Evolutionary conservation across 2,329 filamentous ascomycete genomes (phyloP).

Genomic region (Colletotrichum nymphaeae): DNA sequence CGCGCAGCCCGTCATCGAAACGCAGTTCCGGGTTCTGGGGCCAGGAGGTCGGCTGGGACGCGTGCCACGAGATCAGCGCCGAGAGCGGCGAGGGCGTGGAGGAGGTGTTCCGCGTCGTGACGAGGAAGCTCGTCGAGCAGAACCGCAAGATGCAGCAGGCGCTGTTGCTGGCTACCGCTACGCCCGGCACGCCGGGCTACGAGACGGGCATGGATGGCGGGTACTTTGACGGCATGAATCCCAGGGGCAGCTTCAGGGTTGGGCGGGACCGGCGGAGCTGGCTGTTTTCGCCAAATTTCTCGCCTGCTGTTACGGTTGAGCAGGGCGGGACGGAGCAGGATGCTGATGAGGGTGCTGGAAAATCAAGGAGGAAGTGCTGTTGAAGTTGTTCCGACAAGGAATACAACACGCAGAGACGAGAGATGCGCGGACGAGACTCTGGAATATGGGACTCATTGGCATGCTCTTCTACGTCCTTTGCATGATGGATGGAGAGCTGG

Average conservation of each 20-base stretch:
- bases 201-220: conserved; percentile 56
- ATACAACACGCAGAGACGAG: too few species aligned
- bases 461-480: not conserved
- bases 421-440: not conserved
- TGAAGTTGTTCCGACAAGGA: conserved; percentile 21
- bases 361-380: conserved; percentile 42
- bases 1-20: conserved; percentile 71
- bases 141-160: conserved; percentile 72
- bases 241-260: conserved; percentile 66
- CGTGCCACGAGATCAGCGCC: conserved; percentile 95
- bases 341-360: conserved; percentile 33
- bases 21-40: conserved; percentile 86
- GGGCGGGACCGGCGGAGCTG: conserved; percentile 69
- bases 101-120: conserved; percentile 86
- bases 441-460: not conserved
- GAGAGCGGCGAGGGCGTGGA: conserved; percentile 96
- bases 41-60: conserved; percentile 94
- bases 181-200: conserved; percentile 60
- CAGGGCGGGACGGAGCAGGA: conserved; percentile 47
- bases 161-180: conserved; percentile 64
- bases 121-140: conserved; percentile 72
- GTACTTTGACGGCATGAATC: conserved; percentile 64
- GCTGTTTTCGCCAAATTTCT: conserved; percentile 67
- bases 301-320: conserved; percentile 62
- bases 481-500: not conserved